A percentile compares a stretch with the other conserved stretches of the same genome.
Evolutionary conservation across 2,329 filamentous ascomycete genomes (phyloP).

Genomic region (Huntiella bhutanensis): DNA sequence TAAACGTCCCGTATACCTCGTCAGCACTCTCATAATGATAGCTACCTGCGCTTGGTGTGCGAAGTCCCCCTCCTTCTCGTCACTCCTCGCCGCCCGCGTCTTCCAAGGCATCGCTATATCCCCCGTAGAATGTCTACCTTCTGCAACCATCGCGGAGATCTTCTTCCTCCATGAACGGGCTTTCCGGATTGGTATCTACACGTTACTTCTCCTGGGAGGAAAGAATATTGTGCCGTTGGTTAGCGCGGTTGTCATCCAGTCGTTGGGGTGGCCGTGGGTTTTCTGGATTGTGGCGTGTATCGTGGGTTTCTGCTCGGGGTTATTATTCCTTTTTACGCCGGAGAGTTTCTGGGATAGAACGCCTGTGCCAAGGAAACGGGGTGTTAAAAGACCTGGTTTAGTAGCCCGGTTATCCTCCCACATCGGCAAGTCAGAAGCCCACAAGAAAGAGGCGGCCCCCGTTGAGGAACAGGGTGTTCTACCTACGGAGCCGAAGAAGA

Average conservation of each 20-base stretch:
- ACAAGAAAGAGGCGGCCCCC: conserved; percentile 6
- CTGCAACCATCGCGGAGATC: conserved; percentile 86
- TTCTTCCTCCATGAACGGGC: conserved; percentile 75
- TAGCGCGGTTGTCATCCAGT: conserved; percentile 66
- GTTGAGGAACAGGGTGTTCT: not conserved
- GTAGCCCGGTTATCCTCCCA: conserved; percentile 30
- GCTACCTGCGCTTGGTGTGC: conserved; percentile 68
- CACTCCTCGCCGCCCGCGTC: conserved; percentile 62
- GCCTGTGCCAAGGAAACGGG: conserved; percentile 29
- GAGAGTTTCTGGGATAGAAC: conserved; percentile 92
- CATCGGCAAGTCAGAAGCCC: conserved; percentile 13
- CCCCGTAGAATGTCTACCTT: conserved; percentile 80
- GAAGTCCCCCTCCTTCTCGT: conserved; percentile 59
- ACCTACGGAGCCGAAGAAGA: not conserved
- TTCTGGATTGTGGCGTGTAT: conserved; percentile 71
- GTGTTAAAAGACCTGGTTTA: conserved; percentile 22
- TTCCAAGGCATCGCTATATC: conserved; percentile 79
- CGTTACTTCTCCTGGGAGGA: conserved; percentile 66
- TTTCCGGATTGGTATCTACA: conserved; percentile 86
- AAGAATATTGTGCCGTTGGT: conserved; percentile 82
- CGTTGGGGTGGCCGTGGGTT: conserved; percentile 71
- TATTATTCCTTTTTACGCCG: conserved; percentile 80
- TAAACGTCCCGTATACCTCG: conserved; percentile 78
- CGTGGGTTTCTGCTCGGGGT: conserved; percentile 46
- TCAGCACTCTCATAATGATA: conserved; percentile 59